Evolutionary conservation across 1,284 basidiomycete genomes (phyloP).

Genomic region (Kalmanozyma brasiliensis): DNA sequence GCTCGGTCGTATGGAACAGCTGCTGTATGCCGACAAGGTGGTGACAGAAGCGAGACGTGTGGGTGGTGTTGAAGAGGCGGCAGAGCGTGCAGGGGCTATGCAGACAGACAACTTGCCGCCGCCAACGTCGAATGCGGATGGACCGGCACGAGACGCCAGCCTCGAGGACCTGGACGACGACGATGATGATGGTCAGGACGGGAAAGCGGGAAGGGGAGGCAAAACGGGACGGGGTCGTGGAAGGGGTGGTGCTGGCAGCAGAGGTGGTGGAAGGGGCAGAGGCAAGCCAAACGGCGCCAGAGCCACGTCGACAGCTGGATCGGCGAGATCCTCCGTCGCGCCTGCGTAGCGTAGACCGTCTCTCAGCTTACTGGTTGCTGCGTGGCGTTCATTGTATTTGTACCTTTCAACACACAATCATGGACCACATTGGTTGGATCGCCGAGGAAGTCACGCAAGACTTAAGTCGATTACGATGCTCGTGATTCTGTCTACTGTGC

Average conservation of each 20-base stretch:
- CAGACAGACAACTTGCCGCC: slow-evolving; percentile 37
- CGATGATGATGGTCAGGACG: slow-evolving; percentile 15
- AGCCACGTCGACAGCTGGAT: slow-evolving; percentile 27
- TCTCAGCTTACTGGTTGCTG: background rate
- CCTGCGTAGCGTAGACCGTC: slow-evolving; percentile 11
- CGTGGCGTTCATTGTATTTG: slow-evolving; percentile 21
- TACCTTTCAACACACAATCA: slow-evolving; percentile 7
- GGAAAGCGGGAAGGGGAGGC: slow-evolving; percentile 14
- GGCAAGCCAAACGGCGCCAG: slow-evolving; percentile 22
- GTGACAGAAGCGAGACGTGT: slow-evolving; percentile 63
- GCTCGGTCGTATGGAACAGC: slow-evolving; percentile 62
- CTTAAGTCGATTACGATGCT: no score
- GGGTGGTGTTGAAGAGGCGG: slow-evolving; percentile 60
- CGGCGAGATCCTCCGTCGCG: slow-evolving; percentile 29
- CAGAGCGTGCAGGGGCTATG: slow-evolving; percentile 55
- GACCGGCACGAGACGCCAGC: slow-evolving; percentile 10
- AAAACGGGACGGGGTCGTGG: slow-evolving; percentile 23
- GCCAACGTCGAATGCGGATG: slow-evolving; percentile 17
- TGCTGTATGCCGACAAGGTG: slow-evolving; percentile 65
- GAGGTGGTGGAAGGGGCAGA: slow-evolving; percentile 26
- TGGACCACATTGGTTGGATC: no score
- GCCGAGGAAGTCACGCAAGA: no score
- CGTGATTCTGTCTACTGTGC: background rate
- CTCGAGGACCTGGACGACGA: slow-evolving; percentile 30
- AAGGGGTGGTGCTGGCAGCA: slow-evolving; percentile 17